Base-by-base conservation (phyloP, 2,329 filamentous ascomycete species). In the Aspergillus uvarum region DNA sequence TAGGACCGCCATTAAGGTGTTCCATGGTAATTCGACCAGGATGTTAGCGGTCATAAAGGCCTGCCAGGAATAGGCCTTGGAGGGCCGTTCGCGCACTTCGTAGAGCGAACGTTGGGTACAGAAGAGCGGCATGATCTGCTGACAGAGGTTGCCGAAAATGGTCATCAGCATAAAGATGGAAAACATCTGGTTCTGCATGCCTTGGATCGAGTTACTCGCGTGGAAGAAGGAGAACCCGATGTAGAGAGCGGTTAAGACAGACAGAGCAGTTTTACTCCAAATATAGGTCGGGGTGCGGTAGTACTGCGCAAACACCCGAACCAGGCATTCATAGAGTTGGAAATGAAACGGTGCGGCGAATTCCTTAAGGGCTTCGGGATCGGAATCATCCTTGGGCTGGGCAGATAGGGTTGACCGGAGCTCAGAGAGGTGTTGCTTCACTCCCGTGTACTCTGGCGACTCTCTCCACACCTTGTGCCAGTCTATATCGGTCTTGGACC, bases 251-350 rank as follows among this genome's bases (percentile, higher is more conserved):
- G 82, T 82, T 14, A 87, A 75, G 22, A 83, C 78, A 70, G 87
- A 91, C 14, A 96, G 86, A 3, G 83, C 80, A 0, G 82, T 73
- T 81, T 96, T 96, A 68, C 89, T 87, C 79, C 93, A 96, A 75
- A 96, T 93, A 79, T 96, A 96, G 7, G 87, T 84, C 0, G 92
- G 92, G 0, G 89, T 92, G 61, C 92, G 89, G 91, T 92, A 96
- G 82, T 95, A 95, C 74, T 96, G 92, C 72, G 92, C 85, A 80
- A 95, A 94, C 29, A 94, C 89, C 69, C 92, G 90, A 65, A 83
- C 74, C n/a, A 85, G 83, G 58, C 91, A 89, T 70, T 87, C 82
- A 56, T 76, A 78, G 35, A 94, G 79, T 74, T 96, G 92, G 5
- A 80, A 68, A 48, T 66, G 70, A 71, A 95, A 91, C 0, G 89